A percentile compares a stretch with the other conserved stretches of the same genome.
phyloP scores from a whole-genome alignment of 345 rosid genomes.

The Gossypium bickii region DNA sequence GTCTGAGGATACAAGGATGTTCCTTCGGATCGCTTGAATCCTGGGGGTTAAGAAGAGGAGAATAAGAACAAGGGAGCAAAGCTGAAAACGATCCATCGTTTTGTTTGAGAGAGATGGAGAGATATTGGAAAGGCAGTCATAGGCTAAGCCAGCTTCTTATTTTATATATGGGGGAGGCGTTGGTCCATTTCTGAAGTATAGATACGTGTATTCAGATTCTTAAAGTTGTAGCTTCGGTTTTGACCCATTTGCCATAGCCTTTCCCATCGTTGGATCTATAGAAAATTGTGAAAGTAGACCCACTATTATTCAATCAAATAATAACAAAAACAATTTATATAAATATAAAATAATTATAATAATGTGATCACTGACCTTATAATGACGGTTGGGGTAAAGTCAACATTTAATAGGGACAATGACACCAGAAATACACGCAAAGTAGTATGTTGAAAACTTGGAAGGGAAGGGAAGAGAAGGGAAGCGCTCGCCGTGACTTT shows the following conservation, averaged over 20 bases:
- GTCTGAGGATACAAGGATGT: background rate
- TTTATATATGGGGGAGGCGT: background rate
- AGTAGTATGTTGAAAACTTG: constrained; percentile 4
- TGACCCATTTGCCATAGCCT: background rate
- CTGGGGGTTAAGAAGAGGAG: constrained; percentile 7
- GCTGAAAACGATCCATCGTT: constrained; percentile 12
- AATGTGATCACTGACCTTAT: background rate
- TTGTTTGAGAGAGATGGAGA: constrained; percentile 1
- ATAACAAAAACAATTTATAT: background rate
- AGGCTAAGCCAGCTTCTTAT: background rate
- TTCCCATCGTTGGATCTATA: background rate
- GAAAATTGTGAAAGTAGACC: background rate
- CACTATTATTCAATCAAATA: no score
- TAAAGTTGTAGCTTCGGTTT: background rate
- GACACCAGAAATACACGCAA: background rate
- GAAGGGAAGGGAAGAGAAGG: background rate
- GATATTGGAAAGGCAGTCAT: background rate
- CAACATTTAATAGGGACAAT: background rate
- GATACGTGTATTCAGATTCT: background rate
- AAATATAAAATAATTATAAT: background rate
- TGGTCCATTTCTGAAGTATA: background rate
- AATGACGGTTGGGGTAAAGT: constrained; percentile 4
- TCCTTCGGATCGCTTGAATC: constrained; percentile 6
- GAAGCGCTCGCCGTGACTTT: background rate
- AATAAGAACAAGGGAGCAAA: background rate